Base-by-base conservation (phyloP, 768 basidiomycete genomes). In the Hemileccinum rubropunctum region DNA sequence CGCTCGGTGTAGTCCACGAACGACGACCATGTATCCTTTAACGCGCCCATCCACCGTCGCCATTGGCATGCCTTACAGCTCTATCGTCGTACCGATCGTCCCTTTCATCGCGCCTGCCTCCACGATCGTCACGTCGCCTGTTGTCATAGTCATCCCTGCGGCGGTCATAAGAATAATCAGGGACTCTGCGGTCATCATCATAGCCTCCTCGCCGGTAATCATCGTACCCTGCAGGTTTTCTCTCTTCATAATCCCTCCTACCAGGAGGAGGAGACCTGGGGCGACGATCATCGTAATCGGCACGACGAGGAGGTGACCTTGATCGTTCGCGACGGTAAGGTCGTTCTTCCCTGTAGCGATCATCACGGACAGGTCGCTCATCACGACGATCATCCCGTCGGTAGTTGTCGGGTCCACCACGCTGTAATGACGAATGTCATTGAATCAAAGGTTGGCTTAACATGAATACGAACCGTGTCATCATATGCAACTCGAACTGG, bases 171-270 rank as follows among this genome's bases (percentile, higher is more conserved):
- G 86, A 82, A 77, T 80, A 80, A 79, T 89, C 85, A 83, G 86
- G 86, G 69, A 73, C 79, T 83, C 81, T 83, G 75, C 81, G 86
- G 71, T 84, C 84, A 83, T 88, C 86, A 82, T 83, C 72, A 59
- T 76, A 82, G 64, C 81, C 83, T 64, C 86, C 87, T 72, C 89
- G 84, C 71, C 89, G 84, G 71, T 82, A 77, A 81, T 89, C 86
- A 82, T 91, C 89, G 83, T 90, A 88, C 83, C 87, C 88, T 84
- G 86, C 85, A 83, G 86, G 81, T 79, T 86, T 85, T 80, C 78
- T 83, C 73, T 90, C 87, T 76, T 90, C 87, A 72, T 75, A 74
- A 63, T 90, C 86, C 79, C 88, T 86, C 79, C 76, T 79, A 52
- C 82, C 78, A 59, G 87, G 84, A 67, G 68, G 67, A 45, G 88